A percentile compares a stretch with the other conserved stretches of the same genome.
Conservation (phyloP, 257 asterid species). For the Mitragyna speciosa region DNA sequence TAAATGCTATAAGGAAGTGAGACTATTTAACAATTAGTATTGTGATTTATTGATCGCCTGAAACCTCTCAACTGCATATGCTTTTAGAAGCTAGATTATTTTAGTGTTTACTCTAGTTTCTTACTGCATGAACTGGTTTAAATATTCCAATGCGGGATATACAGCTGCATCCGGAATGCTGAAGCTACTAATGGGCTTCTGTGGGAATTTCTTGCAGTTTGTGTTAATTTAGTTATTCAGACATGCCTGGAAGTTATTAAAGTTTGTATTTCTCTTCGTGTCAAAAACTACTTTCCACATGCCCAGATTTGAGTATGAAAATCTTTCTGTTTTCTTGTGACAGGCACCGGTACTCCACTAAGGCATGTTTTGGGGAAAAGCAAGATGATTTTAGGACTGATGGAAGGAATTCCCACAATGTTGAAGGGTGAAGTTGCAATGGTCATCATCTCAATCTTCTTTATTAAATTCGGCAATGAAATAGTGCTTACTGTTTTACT, state of each 20-base stretch:
- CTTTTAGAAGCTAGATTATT: background rate
- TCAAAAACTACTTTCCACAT: background rate
- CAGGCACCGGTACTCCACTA: slow-evolving; percentile 74
- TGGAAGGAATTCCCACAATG: slow-evolving; percentile 94
- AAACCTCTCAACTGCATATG: background rate
- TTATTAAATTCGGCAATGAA: background rate
- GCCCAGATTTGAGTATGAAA: slow-evolving; percentile 5
- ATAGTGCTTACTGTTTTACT: slow-evolving; percentile 1
- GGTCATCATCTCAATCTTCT: slow-evolving; percentile 41
- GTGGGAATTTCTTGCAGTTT: background rate
- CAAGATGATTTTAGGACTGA: slow-evolving; percentile 79
- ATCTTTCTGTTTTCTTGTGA: slow-evolving; percentile 11
- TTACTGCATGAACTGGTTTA: background rate
- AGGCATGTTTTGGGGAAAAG: slow-evolving; percentile 93
- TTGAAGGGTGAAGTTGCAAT: slow-evolving; percentile 84
- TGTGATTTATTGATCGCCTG: background rate
- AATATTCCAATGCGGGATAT: background rate
- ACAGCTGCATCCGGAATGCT: background rate
- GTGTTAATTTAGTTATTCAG: no score
- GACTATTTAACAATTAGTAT: background rate
- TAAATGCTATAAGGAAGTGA: background rate
- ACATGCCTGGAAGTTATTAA: background rate
- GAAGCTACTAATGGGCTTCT: background rate
- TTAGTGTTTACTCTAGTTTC: background rate
- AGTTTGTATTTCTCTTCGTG: background rate